phyloP scores from a whole-genome alignment of 352 stramenopile genomes.

The Globisporangium ultimum region DNA sequence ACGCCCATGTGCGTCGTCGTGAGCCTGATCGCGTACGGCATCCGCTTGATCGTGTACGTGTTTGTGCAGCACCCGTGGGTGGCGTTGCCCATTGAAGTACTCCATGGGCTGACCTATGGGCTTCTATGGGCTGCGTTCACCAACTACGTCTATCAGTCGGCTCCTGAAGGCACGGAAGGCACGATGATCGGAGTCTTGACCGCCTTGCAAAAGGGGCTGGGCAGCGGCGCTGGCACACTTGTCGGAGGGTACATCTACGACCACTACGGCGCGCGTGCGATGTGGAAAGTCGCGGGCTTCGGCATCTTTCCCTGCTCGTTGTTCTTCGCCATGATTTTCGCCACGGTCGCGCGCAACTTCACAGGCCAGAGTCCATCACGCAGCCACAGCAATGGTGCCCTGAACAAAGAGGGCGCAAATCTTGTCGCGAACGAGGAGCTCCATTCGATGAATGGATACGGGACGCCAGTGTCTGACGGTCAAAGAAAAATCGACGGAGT shows the following conservation, averaged over 20 bases:
- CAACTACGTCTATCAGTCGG: slow-evolving; percentile 73
- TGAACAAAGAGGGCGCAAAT: too few relatives aligned
- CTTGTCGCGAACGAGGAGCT: too few relatives aligned
- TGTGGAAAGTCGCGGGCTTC: slow-evolving; percentile 60
- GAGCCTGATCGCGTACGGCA: slow-evolving; percentile 45
- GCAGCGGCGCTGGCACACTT: slow-evolving; percentile 53
- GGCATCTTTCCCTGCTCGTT: slow-evolving; percentile 45
- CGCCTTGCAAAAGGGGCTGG: slow-evolving; percentile 65
- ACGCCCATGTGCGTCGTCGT: slow-evolving; percentile 50
- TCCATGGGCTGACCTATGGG: slow-evolving; percentile 72
- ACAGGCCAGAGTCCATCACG: slow-evolving; percentile 10
- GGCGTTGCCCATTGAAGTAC: slow-evolving; percentile 54
- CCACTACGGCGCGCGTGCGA: slow-evolving; percentile 41
- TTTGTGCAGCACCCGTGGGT: slow-evolving; percentile 62
- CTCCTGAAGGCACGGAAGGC: slow-evolving; percentile 54
- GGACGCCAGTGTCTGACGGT: too few relatives aligned
- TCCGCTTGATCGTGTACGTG: slow-evolving; percentile 62
- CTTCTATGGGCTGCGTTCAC: slow-evolving; percentile 73
- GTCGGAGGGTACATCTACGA: slow-evolving; percentile 74
- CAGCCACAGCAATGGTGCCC: slow-evolving; percentile 9
- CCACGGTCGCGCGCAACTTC: slow-evolving; percentile 36
- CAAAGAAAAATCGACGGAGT: too few relatives aligned
- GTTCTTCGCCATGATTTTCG: slow-evolving; percentile 40
- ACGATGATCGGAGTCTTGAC: slow-evolving; percentile 72
- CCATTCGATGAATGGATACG: too few relatives aligned